phyloP scores from a whole-genome alignment of 805 yeast species.

The Candida peoriensis region DNA sequence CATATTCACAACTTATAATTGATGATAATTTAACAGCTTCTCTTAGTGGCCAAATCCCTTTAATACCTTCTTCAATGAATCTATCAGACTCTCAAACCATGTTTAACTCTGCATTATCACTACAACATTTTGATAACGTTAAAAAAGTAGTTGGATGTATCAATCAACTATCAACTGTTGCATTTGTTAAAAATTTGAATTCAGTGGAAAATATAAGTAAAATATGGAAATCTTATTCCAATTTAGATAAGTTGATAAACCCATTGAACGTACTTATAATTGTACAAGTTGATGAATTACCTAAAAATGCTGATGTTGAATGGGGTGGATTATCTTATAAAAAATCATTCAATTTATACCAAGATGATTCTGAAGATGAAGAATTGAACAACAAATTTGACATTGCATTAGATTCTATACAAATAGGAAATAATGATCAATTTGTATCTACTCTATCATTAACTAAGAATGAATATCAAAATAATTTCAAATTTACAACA shows the following conservation, averaged over 20 bases:
- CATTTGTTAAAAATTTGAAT: conserved; percentile 42
- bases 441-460: conserved; percentile 18
- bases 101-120: conserved; percentile 46
- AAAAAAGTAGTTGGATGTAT: conserved; percentile 46
- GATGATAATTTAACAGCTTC: conserved; percentile 46
- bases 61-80: conserved; percentile 68
- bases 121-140: conserved; percentile 71
- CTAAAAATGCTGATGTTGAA: conserved; percentile 61
- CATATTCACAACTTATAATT: conserved; percentile 81
- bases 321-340: conserved; percentile 66
- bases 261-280: conserved; percentile 35
- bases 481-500: conserved; percentile 5
- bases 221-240: conserved; percentile 43
- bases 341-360: conserved; percentile 29
- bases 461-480: conserved; percentile 12
- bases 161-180: conserved; percentile 43
- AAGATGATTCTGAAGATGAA: conserved; percentile 37
- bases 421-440: conserved; percentile 13
- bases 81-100: conserved; percentile 26
- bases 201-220: conserved; percentile 28
- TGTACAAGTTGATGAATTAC: conserved; percentile 53
- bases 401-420: conserved; percentile 2
- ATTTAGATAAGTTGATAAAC: conserved; percentile 20
- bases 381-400: neutral
- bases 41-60: conserved; percentile 89